phyloP scores from a whole-genome alignment of 805 yeast genomes.

The Hanseniaspora guilliermondii region DNA sequence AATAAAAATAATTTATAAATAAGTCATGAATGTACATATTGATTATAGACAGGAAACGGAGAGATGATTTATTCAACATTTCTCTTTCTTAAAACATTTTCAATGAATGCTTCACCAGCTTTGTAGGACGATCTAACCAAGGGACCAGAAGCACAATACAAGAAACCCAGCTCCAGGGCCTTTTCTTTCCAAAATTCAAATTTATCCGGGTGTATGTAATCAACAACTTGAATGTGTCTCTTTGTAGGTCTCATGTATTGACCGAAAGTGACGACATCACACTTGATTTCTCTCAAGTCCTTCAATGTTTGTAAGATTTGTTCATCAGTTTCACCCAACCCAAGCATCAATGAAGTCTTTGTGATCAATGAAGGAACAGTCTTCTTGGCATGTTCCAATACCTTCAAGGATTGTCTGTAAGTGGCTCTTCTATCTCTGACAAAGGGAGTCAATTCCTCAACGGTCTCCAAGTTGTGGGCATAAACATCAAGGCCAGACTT shows the following conservation, averaged over 20 bases:
- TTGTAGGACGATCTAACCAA: slow-evolving; percentile 91
- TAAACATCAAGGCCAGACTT: slow-evolving; percentile 83
- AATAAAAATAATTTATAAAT: neutral
- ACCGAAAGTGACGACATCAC: slow-evolving; percentile 96
- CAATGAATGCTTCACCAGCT: slow-evolving; percentile 96
- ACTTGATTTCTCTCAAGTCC: slow-evolving; percentile 61
- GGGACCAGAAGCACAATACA: slow-evolving; percentile 96
- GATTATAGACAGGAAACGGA: neutral
- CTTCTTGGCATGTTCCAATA: slow-evolving; percentile 68
- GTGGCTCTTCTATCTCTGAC: slow-evolving; percentile 96
- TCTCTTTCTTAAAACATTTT: slow-evolving; percentile 76
- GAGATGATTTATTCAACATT: slow-evolving; percentile 15
- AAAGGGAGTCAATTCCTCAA: slow-evolving; percentile 85
- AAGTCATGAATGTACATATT: neutral
- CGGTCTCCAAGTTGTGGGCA: slow-evolving; percentile 95
- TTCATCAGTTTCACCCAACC: slow-evolving; percentile 91
- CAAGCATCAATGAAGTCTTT: slow-evolving; percentile 90
- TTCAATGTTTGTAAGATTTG: slow-evolving; percentile 64
- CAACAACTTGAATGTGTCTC: slow-evolving; percentile 96
- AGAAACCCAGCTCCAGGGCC: slow-evolving; percentile 81
- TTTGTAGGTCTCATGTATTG: slow-evolving; percentile 99
- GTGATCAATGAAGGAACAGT: slow-evolving; percentile 66
- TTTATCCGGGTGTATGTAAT: slow-evolving; percentile 84
- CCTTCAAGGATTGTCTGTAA: slow-evolving; percentile 72
- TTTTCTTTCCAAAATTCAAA: slow-evolving; percentile 84